These are phyloP conservation scores for Ilyonectria mors-panacis DNA, from an alignment of 2,329 filamentous ascomycete species.

Conservation along the genomic window DNA sequence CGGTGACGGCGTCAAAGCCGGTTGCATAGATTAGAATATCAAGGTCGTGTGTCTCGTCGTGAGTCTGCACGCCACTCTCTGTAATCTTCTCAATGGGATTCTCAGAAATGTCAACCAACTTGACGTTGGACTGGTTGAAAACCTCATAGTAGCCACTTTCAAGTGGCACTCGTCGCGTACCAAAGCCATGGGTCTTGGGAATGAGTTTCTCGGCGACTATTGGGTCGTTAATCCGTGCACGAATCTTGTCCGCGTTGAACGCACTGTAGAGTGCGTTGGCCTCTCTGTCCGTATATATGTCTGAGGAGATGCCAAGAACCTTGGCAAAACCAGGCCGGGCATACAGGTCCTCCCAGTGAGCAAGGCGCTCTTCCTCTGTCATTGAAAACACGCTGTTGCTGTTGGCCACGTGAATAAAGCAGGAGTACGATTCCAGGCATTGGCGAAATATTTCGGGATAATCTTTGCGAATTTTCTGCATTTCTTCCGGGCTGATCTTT, in stretches of 20 bases:
- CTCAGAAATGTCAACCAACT: conserved; percentile 33
- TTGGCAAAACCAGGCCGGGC: conserved; percentile 57
- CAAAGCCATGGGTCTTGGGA: conserved; percentile 32
- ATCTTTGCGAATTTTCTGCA: conserved; percentile 36
- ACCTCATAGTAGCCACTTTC: conserved; percentile 35
- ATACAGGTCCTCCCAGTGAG: conserved; percentile 51
- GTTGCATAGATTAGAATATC: conserved; percentile 44
- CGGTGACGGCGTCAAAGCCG: conserved; percentile 43
- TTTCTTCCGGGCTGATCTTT: conserved; percentile 37
- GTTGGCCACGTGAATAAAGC: conserved; percentile 42
- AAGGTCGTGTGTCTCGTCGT: conserved; percentile 29
- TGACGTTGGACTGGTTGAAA: conserved; percentile 30
- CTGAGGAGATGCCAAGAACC: conserved; percentile 28
- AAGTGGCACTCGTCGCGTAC: conserved; percentile 28
- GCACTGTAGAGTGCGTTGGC: conserved; percentile 32
- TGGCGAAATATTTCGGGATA: conserved; percentile 42
- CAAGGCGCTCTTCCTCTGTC: conserved; percentile 47
- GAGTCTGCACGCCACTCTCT: conserved; percentile 33
- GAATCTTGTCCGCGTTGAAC: conserved; percentile 33
- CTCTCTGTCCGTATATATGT: conserved; percentile 29
- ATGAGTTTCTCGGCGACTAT: conserved; percentile 30
- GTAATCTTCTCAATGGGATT: conserved; percentile 37
- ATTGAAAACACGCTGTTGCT: conserved; percentile 40
- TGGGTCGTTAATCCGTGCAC: conserved; percentile 28
- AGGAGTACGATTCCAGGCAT: conserved; percentile 40